A percentile compares a stretch with the other conserved stretches of the same genome.
Evolutionary conservation across 2,329 filamentous ascomycete genomes (phyloP).

Genomic region (Pseudocercospora ulei): DNA sequence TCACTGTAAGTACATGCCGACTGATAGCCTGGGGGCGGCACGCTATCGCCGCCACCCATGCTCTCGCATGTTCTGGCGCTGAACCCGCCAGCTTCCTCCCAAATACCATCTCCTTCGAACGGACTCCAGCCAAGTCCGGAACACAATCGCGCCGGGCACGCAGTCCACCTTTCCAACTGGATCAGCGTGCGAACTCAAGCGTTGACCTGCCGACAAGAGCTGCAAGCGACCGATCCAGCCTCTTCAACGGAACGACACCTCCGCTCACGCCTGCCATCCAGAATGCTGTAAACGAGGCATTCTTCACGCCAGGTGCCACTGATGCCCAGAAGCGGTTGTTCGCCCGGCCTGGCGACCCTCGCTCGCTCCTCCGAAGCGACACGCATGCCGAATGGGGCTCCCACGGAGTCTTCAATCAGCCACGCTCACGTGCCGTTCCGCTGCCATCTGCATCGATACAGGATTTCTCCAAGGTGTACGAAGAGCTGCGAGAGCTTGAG

Average conservation of each 20-base stretch:
- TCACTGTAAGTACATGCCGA: constrained; percentile 29
- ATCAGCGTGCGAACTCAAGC: constrained; percentile 41
- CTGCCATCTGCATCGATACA: constrained; percentile 67
- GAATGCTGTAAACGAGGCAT: constrained; percentile 30
- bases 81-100: constrained; percentile 78
- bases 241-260: constrained; percentile 36
- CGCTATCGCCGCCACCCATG: too few species aligned
- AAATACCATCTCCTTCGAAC: constrained; percentile 77
- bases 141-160: constrained; percentile 22
- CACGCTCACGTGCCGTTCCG: constrained; percentile 61
- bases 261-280: constrained; percentile 37
- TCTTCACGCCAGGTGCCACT: constrained; percentile 39
- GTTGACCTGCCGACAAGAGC: constrained; percentile 27
- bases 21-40: neutral
- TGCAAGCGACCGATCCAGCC: constrained; percentile 22
- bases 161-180: constrained; percentile 20
- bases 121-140: constrained; percentile 41
- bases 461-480: constrained; percentile 50
- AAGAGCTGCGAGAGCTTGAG: constrained; percentile 29
- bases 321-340: constrained; percentile 47
- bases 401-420: constrained; percentile 59
- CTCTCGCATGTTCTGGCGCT: constrained; percentile 10
- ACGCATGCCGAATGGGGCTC: constrained; percentile 67
- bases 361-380: constrained; percentile 58
- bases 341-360: constrained; percentile 41